A percentile compares a stretch with the other conserved stretches of the same genome.
Evolutionary conservation across 768 basidiomycete species (phyloP).

Genomic region (Amanita fuliginea): DNA sequence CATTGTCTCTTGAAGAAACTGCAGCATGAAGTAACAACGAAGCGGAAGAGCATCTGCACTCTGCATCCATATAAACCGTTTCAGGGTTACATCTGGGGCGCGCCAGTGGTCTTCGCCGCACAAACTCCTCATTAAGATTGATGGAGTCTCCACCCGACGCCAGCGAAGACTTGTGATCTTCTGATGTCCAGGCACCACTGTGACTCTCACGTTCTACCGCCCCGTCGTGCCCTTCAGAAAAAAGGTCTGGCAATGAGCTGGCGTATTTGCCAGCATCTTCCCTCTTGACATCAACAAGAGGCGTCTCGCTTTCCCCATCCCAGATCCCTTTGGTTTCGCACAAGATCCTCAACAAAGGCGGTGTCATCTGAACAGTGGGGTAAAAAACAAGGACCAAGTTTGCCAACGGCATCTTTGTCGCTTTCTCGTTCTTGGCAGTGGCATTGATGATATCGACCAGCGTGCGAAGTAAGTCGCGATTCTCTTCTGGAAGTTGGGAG

Average conservation of each 20-base stretch:
- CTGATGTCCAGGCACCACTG: slow-evolving; percentile 15
- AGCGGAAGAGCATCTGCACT: slow-evolving; percentile 20
- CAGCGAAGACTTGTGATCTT: slow-evolving; percentile 16
- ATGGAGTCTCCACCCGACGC: slow-evolving; percentile 23
- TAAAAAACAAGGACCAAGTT: slow-evolving; percentile 85
- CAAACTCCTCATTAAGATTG: slow-evolving; percentile 8
- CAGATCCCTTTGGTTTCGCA: slow-evolving; percentile 67
- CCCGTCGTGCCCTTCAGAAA: slow-evolving; percentile 17
- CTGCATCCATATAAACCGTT: slow-evolving; percentile 27
- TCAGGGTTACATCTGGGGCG: slow-evolving; percentile 15
- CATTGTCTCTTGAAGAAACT: slow-evolving; percentile 11
- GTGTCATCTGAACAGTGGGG: slow-evolving; percentile 75
- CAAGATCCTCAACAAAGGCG: slow-evolving; percentile 56
- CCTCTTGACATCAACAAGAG: slow-evolving; percentile 21
- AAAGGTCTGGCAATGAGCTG: slow-evolving; percentile 11
- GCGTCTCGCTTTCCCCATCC: slow-evolving; percentile 24
- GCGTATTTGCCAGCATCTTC: slow-evolving; percentile 14
- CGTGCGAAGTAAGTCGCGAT: slow-evolving; percentile 75
- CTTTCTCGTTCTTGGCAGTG: slow-evolving; percentile 53
- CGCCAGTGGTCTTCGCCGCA: slow-evolving; percentile 10
- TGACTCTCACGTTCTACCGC: slow-evolving; percentile 17
- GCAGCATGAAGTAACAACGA: slow-evolving; percentile 9
- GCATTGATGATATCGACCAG: slow-evolving; percentile 71
- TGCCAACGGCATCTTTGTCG: slow-evolving; percentile 89
- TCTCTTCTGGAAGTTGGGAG: slow-evolving; percentile 61